Percentiles rank a stretch among this genome's conserved stretches.
phyloP scores from a whole-genome alignment of 257 asterid species.

The Forsythia suspensa region DNA sequence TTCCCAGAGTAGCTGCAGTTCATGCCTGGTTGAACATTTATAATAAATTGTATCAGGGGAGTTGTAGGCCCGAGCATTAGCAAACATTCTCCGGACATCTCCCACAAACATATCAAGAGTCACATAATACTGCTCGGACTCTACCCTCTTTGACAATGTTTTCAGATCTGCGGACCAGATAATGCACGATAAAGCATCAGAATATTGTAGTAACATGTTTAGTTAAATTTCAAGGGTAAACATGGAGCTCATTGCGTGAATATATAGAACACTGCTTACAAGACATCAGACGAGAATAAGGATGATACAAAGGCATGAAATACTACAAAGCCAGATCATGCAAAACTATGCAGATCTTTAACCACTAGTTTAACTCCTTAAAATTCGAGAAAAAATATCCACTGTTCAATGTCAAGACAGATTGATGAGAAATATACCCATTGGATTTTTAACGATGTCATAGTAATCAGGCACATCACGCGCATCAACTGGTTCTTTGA shows the following conservation, averaged over 20 bases:
- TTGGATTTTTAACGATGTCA: slow-evolving; percentile 90
- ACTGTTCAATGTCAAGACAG: neutral
- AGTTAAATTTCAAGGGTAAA: neutral
- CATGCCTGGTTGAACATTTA: slow-evolving; percentile 89
- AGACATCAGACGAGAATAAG: neutral
- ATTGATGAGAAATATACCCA: slow-evolving; percentile 50
- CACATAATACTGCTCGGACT: slow-evolving; percentile 82
- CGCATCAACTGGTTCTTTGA: slow-evolving; percentile 96
- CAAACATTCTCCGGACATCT: slow-evolving; percentile 81
- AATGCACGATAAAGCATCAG: neutral
- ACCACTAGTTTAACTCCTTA: neutral
- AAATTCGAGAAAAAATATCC: neutral
- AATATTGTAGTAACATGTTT: neutral
- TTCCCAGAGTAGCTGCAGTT: slow-evolving; percentile 1
- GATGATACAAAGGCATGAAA: neutral
- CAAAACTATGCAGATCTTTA: neutral
- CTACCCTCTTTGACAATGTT: slow-evolving; percentile 93
- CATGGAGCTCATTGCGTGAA: neutral
- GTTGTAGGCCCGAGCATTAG: slow-evolving; percentile 90
- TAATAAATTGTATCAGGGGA: slow-evolving; percentile 91
- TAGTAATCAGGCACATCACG: slow-evolving; percentile 98
- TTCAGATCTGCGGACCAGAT: slow-evolving; percentile 59
- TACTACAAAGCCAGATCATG: neutral
- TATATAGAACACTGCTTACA: neutral
- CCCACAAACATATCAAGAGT: slow-evolving; percentile 95